phyloP scores from a whole-genome alignment of 2,329 filamentous ascomycete species.

The Ophiocordyceps australis region DNA sequence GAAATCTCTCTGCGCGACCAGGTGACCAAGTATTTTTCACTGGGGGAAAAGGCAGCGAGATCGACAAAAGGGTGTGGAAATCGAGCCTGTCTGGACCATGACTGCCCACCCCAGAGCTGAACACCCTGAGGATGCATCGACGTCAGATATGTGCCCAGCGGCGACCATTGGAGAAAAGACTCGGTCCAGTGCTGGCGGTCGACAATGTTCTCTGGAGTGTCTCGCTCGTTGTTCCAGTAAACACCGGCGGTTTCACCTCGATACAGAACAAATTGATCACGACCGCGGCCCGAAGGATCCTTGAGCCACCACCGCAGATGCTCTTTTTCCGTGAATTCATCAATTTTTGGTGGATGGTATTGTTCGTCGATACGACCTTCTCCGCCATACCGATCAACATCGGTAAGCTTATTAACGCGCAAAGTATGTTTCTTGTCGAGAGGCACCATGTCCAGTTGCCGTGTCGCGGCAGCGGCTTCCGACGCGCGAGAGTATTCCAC shows the following conservation, averaged over 20 bases:
- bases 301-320: constrained; percentile 87
- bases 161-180: constrained; percentile 95
- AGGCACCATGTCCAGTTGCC: constrained; percentile 68
- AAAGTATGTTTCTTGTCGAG: constrained; percentile 96
- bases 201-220: constrained; percentile 71
- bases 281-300: constrained; percentile 59
- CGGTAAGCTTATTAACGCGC: constrained; percentile 92
- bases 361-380: constrained; percentile 89
- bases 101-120: constrained; percentile 84
- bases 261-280: constrained; percentile 94
- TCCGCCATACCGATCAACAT: constrained; percentile 88
- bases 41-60: constrained; percentile 86
- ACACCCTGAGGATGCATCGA: constrained; percentile 94
- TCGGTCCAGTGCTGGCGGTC: constrained; percentile 96
- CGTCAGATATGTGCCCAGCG: constrained; percentile 80
- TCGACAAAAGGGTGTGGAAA: constrained; percentile 94
- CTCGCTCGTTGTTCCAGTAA: constrained; percentile 97
- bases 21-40: constrained; percentile 83
- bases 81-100: constrained; percentile 79
- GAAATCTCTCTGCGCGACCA: constrained; percentile 92
- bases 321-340: constrained; percentile 80
- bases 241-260: constrained; percentile 82
- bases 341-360: constrained; percentile 65
- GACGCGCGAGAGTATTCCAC: constrained; percentile 87
- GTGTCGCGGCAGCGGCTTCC: constrained; percentile 77